A percentile compares a stretch with the other conserved stretches of the same genome.
phyloP scores from a whole-genome alignment of 768 basidiomycete genomes.

The Filobasidium wieringae region DNA sequence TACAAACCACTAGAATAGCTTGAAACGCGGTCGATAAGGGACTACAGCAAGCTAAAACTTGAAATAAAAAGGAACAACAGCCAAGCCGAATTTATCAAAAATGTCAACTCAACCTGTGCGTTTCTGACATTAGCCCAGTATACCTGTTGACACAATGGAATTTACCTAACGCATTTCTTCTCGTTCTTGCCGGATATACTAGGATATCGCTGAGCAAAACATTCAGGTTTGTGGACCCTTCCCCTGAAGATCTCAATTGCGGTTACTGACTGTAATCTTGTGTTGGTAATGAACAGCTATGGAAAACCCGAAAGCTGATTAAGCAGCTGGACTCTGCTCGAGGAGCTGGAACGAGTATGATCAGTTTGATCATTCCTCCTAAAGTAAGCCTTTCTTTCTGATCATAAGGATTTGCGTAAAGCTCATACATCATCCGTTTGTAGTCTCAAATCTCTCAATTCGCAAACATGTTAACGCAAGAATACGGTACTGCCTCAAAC shows the following conservation, averaged over 20 bases:
- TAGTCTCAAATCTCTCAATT: conserved; percentile 76
- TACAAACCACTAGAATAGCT: no score
- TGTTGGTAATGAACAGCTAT: conserved; percentile 23
- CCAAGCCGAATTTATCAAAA: no score
- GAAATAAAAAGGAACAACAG: no score
- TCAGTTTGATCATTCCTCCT: conserved; percentile 91
- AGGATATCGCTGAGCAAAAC: conserved; percentile 65
- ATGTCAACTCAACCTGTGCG: no score
- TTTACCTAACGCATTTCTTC: no score
- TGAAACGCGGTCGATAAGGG: no score
- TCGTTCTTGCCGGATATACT: no score
- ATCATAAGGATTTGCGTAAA: not conserved
- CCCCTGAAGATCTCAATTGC: not conserved
- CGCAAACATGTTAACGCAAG: conserved; percentile 92
- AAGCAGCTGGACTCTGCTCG: conserved; percentile 90
- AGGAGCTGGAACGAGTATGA: conserved; percentile 97
- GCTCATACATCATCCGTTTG: conserved; percentile 15
- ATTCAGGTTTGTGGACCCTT: conserved; percentile 63
- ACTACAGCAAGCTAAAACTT: no score
- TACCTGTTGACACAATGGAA: no score
- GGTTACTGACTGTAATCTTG: not conserved
- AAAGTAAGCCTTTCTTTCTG: conserved; percentile 47
- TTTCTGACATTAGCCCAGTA: no score
- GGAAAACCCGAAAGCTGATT: conserved; percentile 97
- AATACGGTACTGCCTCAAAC: conserved; percentile 98